Conservation (phyloP, 2,329 filamentous ascomycete genomes). For the Fusarium veterinarium region DNA sequence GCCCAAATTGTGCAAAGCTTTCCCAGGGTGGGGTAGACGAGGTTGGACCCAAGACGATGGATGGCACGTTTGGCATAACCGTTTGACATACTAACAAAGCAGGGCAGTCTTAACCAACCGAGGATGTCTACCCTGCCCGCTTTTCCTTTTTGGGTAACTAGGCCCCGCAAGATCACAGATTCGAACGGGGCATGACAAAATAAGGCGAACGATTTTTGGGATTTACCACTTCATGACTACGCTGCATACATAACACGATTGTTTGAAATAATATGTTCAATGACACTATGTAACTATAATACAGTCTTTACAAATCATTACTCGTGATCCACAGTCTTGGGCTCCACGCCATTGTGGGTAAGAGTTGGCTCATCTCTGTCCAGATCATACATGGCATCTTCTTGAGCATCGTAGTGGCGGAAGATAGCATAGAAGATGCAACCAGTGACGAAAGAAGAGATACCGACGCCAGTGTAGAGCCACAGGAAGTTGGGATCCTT, state of each 20-base stretch:
- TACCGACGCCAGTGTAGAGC: slow-evolving; percentile 71
- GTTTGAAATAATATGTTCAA: neutral
- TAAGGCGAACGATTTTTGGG: neutral
- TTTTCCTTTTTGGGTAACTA: neutral
- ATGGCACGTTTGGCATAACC: neutral
- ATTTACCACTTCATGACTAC: neutral
- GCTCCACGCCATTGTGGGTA: slow-evolving; percentile 16
- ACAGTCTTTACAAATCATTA: slow-evolving; percentile 2
- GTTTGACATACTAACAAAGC: neutral
- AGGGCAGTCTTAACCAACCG: neutral
- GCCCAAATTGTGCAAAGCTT: neutral
- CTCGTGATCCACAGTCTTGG: slow-evolving; percentile 34
- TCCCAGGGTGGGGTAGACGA: neutral
- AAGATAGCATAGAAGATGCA: slow-evolving; percentile 62
- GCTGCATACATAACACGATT: neutral
- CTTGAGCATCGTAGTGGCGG: slow-evolving; percentile 52
- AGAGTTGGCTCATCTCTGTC: slow-evolving; percentile 50
- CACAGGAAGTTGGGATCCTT: slow-evolving; percentile 74
- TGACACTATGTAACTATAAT: neutral
- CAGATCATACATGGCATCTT: slow-evolving; percentile 54
- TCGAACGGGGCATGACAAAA: neutral
- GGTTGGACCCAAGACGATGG: neutral
- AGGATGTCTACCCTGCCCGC: neutral
- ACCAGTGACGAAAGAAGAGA: slow-evolving; percentile 60
- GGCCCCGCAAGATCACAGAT: neutral